Evolutionary conservation across 2,329 filamentous ascomycete genomes (phyloP), one percentile per base, ranked within the genome.

Genomic region (Xylariaceae sp.): DNA sequence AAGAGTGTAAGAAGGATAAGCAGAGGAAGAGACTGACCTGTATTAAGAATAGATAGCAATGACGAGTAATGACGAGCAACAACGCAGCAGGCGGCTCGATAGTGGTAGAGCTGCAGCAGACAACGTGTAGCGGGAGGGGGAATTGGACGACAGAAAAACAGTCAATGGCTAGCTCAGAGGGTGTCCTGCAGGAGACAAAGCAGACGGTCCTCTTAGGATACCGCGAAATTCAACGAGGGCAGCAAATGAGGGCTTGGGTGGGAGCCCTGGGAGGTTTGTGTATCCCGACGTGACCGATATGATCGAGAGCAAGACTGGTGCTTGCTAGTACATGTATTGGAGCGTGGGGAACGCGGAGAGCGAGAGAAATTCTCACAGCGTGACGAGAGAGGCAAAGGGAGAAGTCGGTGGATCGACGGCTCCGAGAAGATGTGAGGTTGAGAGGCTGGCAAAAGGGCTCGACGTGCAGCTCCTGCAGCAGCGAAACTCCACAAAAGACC

Each of bases 21-120:
- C 54, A 48, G 52, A 54, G 52, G 62, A 59, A 65, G 59, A 67
- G 64, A 71, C 70, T 68, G 63, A 71, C 69, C 67, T 71, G 69
- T 65, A 66, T 69, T 71, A 73, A 65, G 67, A 70, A 68, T 60
- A 72, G 23, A 68, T 60, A 72, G 23, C 23, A 26, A 68, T 64
- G 68, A 65, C 66, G 65, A 70, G 70, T 66, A 60, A 29, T 29
- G 26, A 29, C 26, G 32, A 37, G 32, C 32, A 65, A 66, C 60
- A 65, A 65, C 64, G 64, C 63, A 67, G 61, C 62, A 61, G 58
- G 59, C 56, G 23, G n/a, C n/a, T 59, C 49, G 60, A 60, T 54
- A 62, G 59, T 59, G 60, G 56, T 63, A 67, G 65, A 67, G 69
- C 67, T 63, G 65, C 68, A 70, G 67, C 67, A 67, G 62, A 68